A percentile compares a stretch with the other conserved stretches of the same genome.
Evolutionary conservation across 331 rosid species (phyloP).

Genomic region (Malus hybrid): DNA sequence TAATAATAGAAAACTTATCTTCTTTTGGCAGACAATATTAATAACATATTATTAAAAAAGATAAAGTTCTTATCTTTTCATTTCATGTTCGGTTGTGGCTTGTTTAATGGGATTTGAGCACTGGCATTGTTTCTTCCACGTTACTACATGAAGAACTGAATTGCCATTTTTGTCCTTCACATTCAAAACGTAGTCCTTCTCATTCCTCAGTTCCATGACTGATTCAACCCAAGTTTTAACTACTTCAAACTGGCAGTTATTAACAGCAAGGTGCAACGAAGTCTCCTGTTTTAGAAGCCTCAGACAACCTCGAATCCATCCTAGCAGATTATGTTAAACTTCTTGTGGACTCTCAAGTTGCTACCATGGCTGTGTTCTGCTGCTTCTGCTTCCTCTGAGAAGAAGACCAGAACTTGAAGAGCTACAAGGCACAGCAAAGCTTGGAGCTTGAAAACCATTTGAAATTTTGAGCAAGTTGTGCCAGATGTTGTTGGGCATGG

Average conservation of each 20-base stretch:
- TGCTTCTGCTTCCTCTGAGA: constrained; percentile 35
- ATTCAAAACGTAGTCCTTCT: too few species aligned
- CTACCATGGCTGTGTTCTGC: constrained; percentile 28
- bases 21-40: too few species aligned
- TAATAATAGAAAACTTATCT: too few species aligned
- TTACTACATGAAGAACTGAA: too few species aligned
- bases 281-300: neutral
- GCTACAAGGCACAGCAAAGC: constrained; percentile 15
- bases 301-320: neutral
- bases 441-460: constrained; percentile 42
- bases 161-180: too few species aligned
- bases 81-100: too few species aligned
- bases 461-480: constrained; percentile 34
- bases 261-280: neutral
- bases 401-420: constrained; percentile 21
- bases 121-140: too few species aligned
- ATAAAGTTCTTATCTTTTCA: too few species aligned
- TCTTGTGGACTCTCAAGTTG: constrained; percentile 25
- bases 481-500: constrained; percentile 73
- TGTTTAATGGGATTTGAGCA: too few species aligned
- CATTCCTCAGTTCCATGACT: neutral
- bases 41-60: too few species aligned
- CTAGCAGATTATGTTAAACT: constrained; percentile 1
- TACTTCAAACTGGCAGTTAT: neutral
- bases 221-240: neutral